Evolutionary conservation across 2,329 filamentous ascomycete genomes (phyloP), one percentile per base, ranked within the genome.

Genomic region (Fusarium sp.): DNA sequence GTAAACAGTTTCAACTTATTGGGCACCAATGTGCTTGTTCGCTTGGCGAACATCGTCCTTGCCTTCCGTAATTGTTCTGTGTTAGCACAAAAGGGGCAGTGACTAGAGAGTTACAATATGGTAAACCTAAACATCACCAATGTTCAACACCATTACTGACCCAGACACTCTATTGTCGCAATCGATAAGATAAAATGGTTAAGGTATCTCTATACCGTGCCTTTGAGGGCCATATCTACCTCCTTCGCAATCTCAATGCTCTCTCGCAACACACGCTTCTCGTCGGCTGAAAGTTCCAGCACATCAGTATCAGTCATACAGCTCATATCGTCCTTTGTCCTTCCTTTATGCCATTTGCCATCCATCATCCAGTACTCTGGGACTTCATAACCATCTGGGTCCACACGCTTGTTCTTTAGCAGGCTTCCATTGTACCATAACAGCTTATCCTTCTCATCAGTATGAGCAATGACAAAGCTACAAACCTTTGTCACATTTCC

Each of bases 341-440:
- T 63, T 0, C 79, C 79, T 68, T 82, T 82, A 24, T 77, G 54
- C 82, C 82, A 84, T 15, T 68, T 74, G 4, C 78, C 82, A 64
- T 83, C 79, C 36, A 78, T 70, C 82, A 84, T 84, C 81, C 81
- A 83, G n/a, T 75, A 77, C 15, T 75, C 75, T 5, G 82, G 82
- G 3, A 82, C 72, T 3, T 78, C 74, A 15, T 80, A 84, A 6
- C 75, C 75, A 0, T 76, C 51, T 5, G 71, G 50, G 16, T 79
- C 71, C 7, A 66, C 69, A 22, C 68, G 64, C 68, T 83, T 83
- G 69, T 83, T 82, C 77, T 82, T 84, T 24, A 83, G 50, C 58
- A 85, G 57, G 7, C 83, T 80, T 5, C 83, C 83, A 48, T 84
- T 85, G 48, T 81, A 83, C 84, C 84, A 85, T 10, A 85, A 47